Percentiles rank a stretch among this genome's conserved stretches.
These are phyloP conservation scores for Exophiala phaeomuriformis DNA, from an alignment of 2,329 filamentous ascomycete genomes.

Conservation along the genomic window DNA sequence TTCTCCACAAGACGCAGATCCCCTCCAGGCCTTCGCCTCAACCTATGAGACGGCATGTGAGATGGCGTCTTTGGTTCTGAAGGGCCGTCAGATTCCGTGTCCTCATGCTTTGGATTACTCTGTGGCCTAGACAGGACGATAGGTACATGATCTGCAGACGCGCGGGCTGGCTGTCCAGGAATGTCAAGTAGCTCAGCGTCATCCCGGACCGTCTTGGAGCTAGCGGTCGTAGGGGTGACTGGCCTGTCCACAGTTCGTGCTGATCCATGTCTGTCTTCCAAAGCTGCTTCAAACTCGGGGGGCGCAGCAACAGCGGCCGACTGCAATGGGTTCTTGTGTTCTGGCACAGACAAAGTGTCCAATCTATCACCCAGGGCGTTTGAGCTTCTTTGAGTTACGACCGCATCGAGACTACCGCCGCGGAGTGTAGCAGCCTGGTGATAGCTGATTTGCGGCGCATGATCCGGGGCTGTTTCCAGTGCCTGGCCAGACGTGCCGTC, in stretches of 20 bases:
- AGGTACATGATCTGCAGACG: neutral
- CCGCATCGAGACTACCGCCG: slow-evolving; percentile 15
- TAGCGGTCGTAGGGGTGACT: slow-evolving; percentile 13
- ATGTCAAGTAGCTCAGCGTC: slow-evolving; percentile 1
- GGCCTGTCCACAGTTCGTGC: neutral
- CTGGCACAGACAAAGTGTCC: slow-evolving; percentile 2
- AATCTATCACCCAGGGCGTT: slow-evolving; percentile 11
- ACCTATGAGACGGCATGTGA: slow-evolving; percentile 39
- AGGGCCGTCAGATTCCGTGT: neutral
- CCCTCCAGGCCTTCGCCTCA: slow-evolving; percentile 67
- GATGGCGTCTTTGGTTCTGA: slow-evolving; percentile 26
- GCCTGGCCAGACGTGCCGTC: neutral
- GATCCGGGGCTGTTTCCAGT: neutral
- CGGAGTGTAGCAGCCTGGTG: neutral
- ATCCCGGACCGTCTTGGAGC: slow-evolving; percentile 12
- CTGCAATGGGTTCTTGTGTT: slow-evolving; percentile 6
- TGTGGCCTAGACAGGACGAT: neutral
- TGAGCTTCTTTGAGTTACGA: slow-evolving; percentile 22
- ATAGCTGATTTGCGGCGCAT: neutral
- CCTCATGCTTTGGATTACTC: neutral
- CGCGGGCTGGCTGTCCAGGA: neutral
- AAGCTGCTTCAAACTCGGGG: neutral
- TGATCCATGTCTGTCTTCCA: neutral
- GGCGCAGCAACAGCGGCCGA: neutral
- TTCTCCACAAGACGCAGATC: slow-evolving; percentile 63